Percentiles rank a stretch among this genome's conserved stretches.
phyloP scores from a whole-genome alignment of 768 basidiomycete genomes.

The Lentinula edodes region DNA sequence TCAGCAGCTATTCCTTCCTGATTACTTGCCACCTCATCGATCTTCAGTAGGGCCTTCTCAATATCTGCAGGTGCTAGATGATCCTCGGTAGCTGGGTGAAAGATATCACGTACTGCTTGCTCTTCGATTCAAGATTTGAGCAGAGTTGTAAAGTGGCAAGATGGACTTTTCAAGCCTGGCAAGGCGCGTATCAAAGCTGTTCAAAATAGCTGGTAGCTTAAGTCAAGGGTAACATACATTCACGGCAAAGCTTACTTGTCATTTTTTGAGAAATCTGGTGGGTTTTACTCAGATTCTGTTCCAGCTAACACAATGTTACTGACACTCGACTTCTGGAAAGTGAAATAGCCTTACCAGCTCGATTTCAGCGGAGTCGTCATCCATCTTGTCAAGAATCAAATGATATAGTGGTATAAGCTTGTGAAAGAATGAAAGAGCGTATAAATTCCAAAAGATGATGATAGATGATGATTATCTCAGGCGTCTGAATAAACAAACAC shows the following conservation, averaged over 20 bases:
- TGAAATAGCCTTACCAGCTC: slow-evolving; percentile 34
- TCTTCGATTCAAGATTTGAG: slow-evolving; percentile 68
- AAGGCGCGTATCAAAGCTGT: slow-evolving; percentile 78
- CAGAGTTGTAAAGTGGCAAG: slow-evolving; percentile 72
- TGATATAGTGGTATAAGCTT: not conserved
- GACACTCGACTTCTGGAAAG: not conserved
- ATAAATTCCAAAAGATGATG: not conserved
- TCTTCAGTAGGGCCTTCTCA: slow-evolving; percentile 70
- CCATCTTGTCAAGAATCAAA: slow-evolving; percentile 9
- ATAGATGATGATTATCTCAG: not conserved
- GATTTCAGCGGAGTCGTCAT: slow-evolving; percentile 49
- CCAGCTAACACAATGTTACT: slow-evolving; percentile 42
- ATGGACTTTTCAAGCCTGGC: slow-evolving; percentile 85
- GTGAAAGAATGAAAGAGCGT: not conserved
- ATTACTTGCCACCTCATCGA: slow-evolving; percentile 72
- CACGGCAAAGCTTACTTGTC: slow-evolving; percentile 54
- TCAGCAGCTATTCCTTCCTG: slow-evolving; percentile 73
- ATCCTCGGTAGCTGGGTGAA: not conserved
- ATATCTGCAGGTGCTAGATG: slow-evolving; percentile 48
- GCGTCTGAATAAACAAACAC: not conserved
- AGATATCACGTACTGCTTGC: slow-evolving; percentile 53
- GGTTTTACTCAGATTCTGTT: slow-evolving; percentile 86
- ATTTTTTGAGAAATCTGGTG: slow-evolving; percentile 80
- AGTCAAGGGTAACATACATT: not conserved
- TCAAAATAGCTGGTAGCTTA: slow-evolving; percentile 60